phyloP scores from a whole-genome alignment of 371 early-diverging fungal genomes.

The Dinochytrium kinnereticum region DNA sequence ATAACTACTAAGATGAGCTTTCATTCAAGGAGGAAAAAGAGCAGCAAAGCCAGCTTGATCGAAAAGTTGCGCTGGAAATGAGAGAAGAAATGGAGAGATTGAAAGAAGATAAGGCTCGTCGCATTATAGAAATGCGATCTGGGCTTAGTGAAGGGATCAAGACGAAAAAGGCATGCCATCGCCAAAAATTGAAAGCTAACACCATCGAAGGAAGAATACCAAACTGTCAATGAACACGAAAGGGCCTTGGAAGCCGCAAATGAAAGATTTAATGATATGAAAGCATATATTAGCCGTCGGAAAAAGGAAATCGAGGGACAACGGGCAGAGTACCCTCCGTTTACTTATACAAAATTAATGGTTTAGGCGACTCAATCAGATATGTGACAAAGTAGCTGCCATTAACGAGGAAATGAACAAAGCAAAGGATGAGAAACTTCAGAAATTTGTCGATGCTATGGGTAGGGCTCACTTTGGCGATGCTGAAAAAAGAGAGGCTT shows the following conservation, averaged over 20 bases:
- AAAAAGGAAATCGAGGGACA: slow-evolving; percentile 61
- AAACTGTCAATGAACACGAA: slow-evolving; percentile 1
- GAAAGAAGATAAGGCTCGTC: not conserved
- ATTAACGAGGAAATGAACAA: slow-evolving; percentile 69
- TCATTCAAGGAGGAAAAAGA: not conserved
- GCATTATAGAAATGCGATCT: not conserved
- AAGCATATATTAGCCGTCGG: slow-evolving; percentile 47
- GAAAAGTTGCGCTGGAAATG: not conserved
- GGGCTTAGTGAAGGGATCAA: slow-evolving; percentile 13
- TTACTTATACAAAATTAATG: slow-evolving; percentile 17
- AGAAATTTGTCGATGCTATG: slow-evolving; percentile 53
- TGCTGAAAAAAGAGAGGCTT: slow-evolving; percentile 23
- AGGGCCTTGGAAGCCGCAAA: slow-evolving; percentile 54
- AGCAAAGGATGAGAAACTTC: slow-evolving; percentile 67
- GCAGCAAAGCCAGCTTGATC: slow-evolving; percentile 17
- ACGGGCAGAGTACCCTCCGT: slow-evolving; percentile 55
- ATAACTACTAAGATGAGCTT: not conserved
- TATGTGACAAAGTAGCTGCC: slow-evolving; percentile 41
- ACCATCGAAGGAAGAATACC: not conserved
- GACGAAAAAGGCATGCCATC: slow-evolving; percentile 9
- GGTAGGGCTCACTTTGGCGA: slow-evolving; percentile 21
- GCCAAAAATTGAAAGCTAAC: not conserved
- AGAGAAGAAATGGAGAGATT: slow-evolving; percentile 14
- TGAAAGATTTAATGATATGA: slow-evolving; percentile 61
- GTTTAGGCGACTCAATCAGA: slow-evolving; percentile 18